Percentiles rank a stretch among this genome's conserved stretches.
phyloP scores from a whole-genome alignment of 2,329 filamentous ascomycete genomes.

The Trichoderma pleuroti region DNA sequence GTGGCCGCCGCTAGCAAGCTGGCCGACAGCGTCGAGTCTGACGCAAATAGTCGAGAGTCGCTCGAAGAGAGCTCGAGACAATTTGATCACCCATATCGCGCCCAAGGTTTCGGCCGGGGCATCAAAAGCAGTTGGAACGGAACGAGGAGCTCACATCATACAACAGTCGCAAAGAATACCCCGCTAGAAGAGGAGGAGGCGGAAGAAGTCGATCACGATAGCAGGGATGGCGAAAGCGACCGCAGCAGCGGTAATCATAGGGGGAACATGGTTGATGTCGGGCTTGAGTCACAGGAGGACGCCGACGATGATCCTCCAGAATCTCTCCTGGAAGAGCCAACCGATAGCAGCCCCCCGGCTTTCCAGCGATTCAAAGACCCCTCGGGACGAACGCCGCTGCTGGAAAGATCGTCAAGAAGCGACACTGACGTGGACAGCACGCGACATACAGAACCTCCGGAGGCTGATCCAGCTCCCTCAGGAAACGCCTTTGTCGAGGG shows the following conservation, averaged over 20 bases:
- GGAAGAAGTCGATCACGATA: slow-evolving; percentile 39
- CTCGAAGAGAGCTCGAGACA: slow-evolving; percentile 32
- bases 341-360: slow-evolving; percentile 55
- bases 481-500: slow-evolving; percentile 55
- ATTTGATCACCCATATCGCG: slow-evolving; percentile 39
- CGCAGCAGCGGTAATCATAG: slow-evolving; percentile 38
- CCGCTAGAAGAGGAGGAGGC: slow-evolving; percentile 45
- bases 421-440: slow-evolving; percentile 47
- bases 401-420: slow-evolving; percentile 41
- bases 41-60: slow-evolving; percentile 45
- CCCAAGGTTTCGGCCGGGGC: slow-evolving; percentile 47
- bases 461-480: slow-evolving; percentile 35
- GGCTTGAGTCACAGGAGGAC: slow-evolving; percentile 66
- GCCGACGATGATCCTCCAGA: slow-evolving; percentile 56
- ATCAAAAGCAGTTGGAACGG: slow-evolving; percentile 66
- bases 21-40: slow-evolving; percentile 80
- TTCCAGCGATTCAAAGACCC: slow-evolving; percentile 57
- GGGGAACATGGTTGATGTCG: slow-evolving; percentile 81
- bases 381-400: slow-evolving; percentile 38
- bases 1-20: slow-evolving; percentile 82
- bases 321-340: slow-evolving; percentile 55
- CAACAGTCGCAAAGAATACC: slow-evolving; percentile 28
- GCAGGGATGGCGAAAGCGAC: slow-evolving; percentile 31
- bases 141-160: slow-evolving; percentile 40
- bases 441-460: slow-evolving; percentile 37